A percentile compares a stretch with the other conserved stretches of the same genome.
These are phyloP conservation scores for Rhizopogon vulgaris DNA, from an alignment of 768 basidiomycete genomes.

Conservation along the genomic window DNA sequence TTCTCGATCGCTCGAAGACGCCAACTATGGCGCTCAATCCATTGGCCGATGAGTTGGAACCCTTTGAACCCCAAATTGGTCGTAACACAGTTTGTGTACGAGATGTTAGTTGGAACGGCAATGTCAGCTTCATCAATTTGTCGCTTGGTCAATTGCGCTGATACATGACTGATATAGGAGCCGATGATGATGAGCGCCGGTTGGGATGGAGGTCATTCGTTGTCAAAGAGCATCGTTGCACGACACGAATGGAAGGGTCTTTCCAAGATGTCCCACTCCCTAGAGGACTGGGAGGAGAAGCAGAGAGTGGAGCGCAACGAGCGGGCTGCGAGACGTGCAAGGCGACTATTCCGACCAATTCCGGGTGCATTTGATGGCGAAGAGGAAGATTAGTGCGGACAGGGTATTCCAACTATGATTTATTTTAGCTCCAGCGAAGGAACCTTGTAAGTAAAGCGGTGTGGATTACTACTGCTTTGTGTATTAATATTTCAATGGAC, in stretches of 20 bases:
- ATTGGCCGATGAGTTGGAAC: constrained; percentile 49
- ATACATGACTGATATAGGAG: constrained; percentile 40
- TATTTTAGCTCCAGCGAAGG: too few relatives aligned
- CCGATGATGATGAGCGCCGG: constrained; percentile 89
- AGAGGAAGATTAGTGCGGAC: constrained; percentile 10
- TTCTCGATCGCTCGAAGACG: constrained; percentile 74
- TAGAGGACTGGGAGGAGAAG: constrained; percentile 78
- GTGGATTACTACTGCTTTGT: too few relatives aligned
- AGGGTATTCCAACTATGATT: background rate
- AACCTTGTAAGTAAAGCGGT: too few relatives aligned
- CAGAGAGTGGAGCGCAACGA: constrained; percentile 29
- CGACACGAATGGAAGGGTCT: constrained; percentile 96
- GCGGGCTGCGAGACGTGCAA: constrained; percentile 6
- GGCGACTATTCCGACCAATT: constrained; percentile 9
- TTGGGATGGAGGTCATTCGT: constrained; percentile 59
- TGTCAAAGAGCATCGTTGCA: constrained; percentile 59
- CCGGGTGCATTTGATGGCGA: constrained; percentile 22
- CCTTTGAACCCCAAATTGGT: constrained; percentile 18
- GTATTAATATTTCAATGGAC: too few relatives aligned
- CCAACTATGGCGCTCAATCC: constrained; percentile 69
- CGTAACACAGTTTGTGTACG: constrained; percentile 58
- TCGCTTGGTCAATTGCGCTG: background rate
- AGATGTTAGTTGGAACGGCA: constrained; percentile 93
- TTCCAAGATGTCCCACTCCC: constrained; percentile 53
- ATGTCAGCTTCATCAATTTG: background rate